Conservation (phyloP, 208 protist genomes). For the Leptomonas pyrrhocoris region DNA sequence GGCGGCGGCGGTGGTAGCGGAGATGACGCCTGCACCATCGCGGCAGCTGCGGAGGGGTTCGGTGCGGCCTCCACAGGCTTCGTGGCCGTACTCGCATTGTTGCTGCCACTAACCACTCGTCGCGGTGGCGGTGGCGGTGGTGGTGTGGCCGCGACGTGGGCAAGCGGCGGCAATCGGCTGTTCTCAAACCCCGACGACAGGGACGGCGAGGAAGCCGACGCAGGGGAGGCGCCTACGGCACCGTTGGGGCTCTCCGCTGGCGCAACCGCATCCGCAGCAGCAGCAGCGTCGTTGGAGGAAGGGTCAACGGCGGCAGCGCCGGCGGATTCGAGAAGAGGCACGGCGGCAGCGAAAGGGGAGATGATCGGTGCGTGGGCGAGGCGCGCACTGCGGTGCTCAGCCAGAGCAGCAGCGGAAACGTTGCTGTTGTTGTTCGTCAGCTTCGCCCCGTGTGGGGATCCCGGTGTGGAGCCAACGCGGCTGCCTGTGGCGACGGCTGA, state of each 20-base stretch:
- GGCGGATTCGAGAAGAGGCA: background rate
- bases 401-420: no score
- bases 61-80: background rate
- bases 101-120: background rate
- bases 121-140: background rate
- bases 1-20: no score
- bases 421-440: background rate
- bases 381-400: background rate
- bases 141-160: background rate
- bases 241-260: background rate
- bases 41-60: background rate
- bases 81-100: background rate
- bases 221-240: background rate
- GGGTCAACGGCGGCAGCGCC: background rate
- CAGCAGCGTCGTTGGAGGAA: background rate
- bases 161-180: background rate
- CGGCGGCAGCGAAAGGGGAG: conserved; percentile 2
- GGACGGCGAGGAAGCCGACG: conserved; percentile 1
- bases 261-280: background rate
- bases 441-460: background rate
- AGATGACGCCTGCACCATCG: no score
- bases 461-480: background rate
- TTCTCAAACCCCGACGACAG: background rate
- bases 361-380: background rate
- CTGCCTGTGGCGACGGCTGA: background rate